These are phyloP conservation scores for Calonectria multiphialidica DNA, from an alignment of 2,329 filamentous ascomycete genomes.

Conservation along the genomic window DNA sequence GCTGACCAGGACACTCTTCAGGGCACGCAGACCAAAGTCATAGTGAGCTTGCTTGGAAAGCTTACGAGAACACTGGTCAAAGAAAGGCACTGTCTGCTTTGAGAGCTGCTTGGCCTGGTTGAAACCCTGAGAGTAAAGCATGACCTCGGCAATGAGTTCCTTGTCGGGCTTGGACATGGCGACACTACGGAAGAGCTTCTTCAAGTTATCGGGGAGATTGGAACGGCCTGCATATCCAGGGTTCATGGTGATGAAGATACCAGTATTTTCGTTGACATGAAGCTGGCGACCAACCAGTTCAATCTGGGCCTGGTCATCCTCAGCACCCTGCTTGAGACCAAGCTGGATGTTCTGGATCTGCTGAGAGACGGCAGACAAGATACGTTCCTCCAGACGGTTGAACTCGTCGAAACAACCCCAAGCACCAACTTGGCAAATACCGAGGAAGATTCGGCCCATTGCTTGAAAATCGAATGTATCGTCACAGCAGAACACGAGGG, in stretches of 20 bases:
- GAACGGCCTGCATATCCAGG: slow-evolving; percentile 98
- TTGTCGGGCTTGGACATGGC: slow-evolving; percentile 99
- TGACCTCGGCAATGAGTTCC: slow-evolving; percentile 98
- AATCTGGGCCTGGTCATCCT: slow-evolving; percentile 89
- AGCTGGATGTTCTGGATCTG: slow-evolving; percentile 99
- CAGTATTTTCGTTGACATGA: slow-evolving; percentile 90
- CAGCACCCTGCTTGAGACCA: slow-evolving; percentile 85
- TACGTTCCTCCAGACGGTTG: slow-evolving; percentile 97
- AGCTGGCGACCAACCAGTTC: slow-evolving; percentile 94
- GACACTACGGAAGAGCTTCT: slow-evolving; percentile 99
- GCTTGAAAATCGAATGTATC: slow-evolving; percentile 99
- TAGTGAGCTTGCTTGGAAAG: slow-evolving; percentile 98
- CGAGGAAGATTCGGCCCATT: slow-evolving; percentile 99
- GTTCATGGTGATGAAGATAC: slow-evolving; percentile 99
- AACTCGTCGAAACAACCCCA: slow-evolving; percentile 99
- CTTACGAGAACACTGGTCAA: slow-evolving; percentile 85
- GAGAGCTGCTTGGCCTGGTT: slow-evolving; percentile 94
- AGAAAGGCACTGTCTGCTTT: slow-evolving; percentile 97
- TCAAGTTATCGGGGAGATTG: slow-evolving; percentile 97
- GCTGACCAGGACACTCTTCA: slow-evolving; percentile 98
- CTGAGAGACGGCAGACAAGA: slow-evolving; percentile 97
- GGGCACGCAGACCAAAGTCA: slow-evolving; percentile 95
- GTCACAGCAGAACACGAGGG: slow-evolving; percentile 98
- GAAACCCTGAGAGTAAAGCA: slow-evolving; percentile 99
- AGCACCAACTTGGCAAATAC: slow-evolving; percentile 98